These are phyloP conservation scores for Sporothrix humicola DNA, from an alignment of 2,329 filamentous ascomycete genomes.

Conservation along the genomic window DNA sequence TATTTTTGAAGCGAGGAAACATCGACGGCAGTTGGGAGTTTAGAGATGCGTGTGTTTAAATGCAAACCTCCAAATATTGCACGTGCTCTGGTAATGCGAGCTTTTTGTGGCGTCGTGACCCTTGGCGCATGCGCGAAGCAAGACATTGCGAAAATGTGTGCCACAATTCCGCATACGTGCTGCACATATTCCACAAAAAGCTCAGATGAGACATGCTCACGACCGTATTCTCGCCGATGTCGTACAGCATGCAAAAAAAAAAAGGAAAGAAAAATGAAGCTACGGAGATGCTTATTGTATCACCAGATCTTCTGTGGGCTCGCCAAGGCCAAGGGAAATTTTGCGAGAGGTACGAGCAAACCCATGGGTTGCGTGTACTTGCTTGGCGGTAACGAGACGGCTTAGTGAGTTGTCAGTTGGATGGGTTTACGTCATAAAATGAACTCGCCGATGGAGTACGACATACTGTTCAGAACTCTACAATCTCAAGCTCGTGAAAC, in stretches of 20 bases:
- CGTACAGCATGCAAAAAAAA: neutral
- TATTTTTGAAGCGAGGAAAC: neutral
- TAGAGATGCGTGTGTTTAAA: neutral
- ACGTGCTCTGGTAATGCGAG: neutral
- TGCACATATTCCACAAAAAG: neutral
- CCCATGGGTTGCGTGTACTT: neutral
- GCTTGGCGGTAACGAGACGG: neutral
- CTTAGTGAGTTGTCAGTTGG: too few relatives aligned
- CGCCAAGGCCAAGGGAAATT: neutral
- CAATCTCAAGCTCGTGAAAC: too few relatives aligned
- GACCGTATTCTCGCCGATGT: neutral
- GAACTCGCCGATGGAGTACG: too few relatives aligned
- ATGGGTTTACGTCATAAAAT: too few relatives aligned
- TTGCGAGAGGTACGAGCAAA: neutral
- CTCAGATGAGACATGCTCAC: neutral
- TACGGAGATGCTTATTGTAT: conserved; percentile 4
- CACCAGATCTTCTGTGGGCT: neutral
- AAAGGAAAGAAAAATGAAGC: too few relatives aligned
- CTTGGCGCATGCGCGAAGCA: neutral
- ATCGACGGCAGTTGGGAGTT: conserved; percentile 22
- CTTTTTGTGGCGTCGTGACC: too few relatives aligned
- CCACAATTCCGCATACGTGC: neutral
- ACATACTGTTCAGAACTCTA: too few relatives aligned
- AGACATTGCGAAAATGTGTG: neutral
- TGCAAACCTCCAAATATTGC: neutral